Base-by-base conservation (phyloP, 192 early-diverging fungal genomes). In the Funneliformis geosporum region DNA sequence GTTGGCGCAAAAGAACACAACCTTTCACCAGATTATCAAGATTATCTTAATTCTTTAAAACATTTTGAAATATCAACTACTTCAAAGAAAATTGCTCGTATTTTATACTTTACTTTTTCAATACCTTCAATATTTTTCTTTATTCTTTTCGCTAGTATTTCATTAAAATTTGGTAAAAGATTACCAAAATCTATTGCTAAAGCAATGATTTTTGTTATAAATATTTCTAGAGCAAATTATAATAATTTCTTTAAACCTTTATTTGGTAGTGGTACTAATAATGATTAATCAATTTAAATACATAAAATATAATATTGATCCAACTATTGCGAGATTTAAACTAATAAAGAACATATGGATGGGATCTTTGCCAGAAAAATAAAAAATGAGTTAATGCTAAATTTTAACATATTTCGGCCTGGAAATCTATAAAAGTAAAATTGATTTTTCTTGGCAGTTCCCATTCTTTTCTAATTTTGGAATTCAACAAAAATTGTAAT, bases 1-100 rank as follows among this genome's bases (percentile, higher is more conserved):
- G 39, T 68, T 2, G 83, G 83, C 0, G 83, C 83, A 28, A 79
- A 79, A 4, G 76, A 82, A 42, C 76, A 82, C 50, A 60, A 79
- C 23, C 59, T 84, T 18, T 81, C 82, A 2, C 75, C 76, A 4
- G 73, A 60, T 12, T 84, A 82, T 66, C 83, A 82, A 47, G 11
- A 25, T 3, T 84, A 84, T 59, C 76, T 84, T 14, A n/a, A 14
- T 33, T 66, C 81, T 42, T 70, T 84, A 11, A 65, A 80, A 9
- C 83, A 81, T 0, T 84, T 80, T 62, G 70, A 80, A 39, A 77
- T 76, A 50, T 66, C 33, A 44, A 81, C 81, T 8, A 27, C 42
- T 7, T 33, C 69, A 18, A 72, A 79, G 25, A 80, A 80, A 50
- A 25, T 78, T 21, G 83, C 73, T 23, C 72, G 80, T 0, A 11